A percentile compares a stretch with the other conserved stretches of the same genome.
phyloP scores from a whole-genome alignment of 805 yeast genomes.

The Kuraishia molischiana region DNA sequence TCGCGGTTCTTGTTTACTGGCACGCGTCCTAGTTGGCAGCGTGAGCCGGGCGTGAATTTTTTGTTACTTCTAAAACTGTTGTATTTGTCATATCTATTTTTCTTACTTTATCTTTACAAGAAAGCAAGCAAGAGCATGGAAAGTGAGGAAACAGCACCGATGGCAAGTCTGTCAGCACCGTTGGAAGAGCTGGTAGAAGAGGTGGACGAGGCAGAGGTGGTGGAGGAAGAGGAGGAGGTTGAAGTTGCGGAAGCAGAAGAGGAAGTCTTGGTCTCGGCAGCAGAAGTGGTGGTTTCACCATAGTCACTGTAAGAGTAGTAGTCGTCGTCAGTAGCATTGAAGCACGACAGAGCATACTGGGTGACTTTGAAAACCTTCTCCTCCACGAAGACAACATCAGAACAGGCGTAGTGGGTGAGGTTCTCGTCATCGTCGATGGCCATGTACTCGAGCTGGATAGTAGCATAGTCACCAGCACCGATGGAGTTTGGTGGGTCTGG shows the following conservation, averaged over 20 bases:
- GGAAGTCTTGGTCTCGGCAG: constrained; percentile 6
- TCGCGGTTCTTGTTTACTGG: constrained; percentile 6
- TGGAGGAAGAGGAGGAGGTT: constrained; percentile 6
- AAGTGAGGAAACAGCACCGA: no score
- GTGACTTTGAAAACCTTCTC: constrained; percentile 26
- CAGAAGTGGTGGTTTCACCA: constrained; percentile 8
- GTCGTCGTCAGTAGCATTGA: constrained; percentile 29
- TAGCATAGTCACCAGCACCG: constrained; percentile 29
- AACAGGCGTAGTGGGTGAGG: constrained; percentile 34
- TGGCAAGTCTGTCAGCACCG: no score
- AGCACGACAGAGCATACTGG: constrained; percentile 24
- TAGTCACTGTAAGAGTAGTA: constrained; percentile 22
- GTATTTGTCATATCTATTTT: no score
- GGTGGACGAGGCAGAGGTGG: constrained; percentile 10
- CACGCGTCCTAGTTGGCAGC: no score
- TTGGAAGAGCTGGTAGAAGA: no score
- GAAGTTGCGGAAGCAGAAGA: constrained; percentile 6
- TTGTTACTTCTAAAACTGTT: no score
- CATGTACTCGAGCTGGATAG: constrained; percentile 35
- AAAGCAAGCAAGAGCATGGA: no score
- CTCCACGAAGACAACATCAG: constrained; percentile 34
- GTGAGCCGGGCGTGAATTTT: no score
- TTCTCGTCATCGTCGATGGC: constrained; percentile 28
- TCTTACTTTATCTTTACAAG: no score
- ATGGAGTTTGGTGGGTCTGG: constrained; percentile 30